Evolutionary conservation across 2,329 filamentous ascomycete species (phyloP).

Genomic region (Erysiphe neolycopersici): DNA sequence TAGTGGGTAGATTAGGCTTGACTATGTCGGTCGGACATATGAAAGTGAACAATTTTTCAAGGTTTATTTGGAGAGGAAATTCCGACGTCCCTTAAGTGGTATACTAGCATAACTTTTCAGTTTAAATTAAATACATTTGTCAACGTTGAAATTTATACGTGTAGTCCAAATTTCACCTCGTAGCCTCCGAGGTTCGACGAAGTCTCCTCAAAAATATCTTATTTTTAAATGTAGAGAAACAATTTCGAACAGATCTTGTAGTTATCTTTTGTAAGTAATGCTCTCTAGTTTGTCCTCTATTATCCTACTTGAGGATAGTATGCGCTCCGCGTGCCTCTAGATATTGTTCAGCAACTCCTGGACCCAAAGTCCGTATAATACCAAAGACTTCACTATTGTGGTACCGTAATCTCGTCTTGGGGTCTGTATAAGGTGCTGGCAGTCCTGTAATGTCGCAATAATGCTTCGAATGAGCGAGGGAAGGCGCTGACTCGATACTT

Average conservation of each 20-base stretch:
- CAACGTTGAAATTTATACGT: too few relatives aligned
- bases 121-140: too few relatives aligned
- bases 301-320: conserved; percentile 29
- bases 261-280: too few relatives aligned
- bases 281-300: not conserved
- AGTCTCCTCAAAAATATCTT: too few relatives aligned
- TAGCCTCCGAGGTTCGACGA: too few relatives aligned
- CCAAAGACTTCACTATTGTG: conserved; percentile 81
- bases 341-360: conserved; percentile 65
- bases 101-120: too few relatives aligned
- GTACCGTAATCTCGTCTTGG: conserved; percentile 81
- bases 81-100: too few relatives aligned
- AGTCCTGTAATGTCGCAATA: conserved; percentile 95
- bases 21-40: conserved; percentile 36
- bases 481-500: conserved; percentile 87
- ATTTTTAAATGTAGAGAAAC: too few relatives aligned
- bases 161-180: too few relatives aligned
- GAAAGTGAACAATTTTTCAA: too few relatives aligned
- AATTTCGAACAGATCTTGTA: too few relatives aligned
- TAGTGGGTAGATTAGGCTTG: conserved; percentile 82
- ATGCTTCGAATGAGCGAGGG: conserved; percentile 54
- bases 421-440: conserved; percentile 75
- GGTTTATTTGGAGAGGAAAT: too few relatives aligned
- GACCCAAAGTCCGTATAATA: conserved; percentile 53
- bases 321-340: conserved; percentile 77